phyloP scores from a whole-genome alignment of 768 basidiomycete genomes.

The Kockovaella imperatae region DNA sequence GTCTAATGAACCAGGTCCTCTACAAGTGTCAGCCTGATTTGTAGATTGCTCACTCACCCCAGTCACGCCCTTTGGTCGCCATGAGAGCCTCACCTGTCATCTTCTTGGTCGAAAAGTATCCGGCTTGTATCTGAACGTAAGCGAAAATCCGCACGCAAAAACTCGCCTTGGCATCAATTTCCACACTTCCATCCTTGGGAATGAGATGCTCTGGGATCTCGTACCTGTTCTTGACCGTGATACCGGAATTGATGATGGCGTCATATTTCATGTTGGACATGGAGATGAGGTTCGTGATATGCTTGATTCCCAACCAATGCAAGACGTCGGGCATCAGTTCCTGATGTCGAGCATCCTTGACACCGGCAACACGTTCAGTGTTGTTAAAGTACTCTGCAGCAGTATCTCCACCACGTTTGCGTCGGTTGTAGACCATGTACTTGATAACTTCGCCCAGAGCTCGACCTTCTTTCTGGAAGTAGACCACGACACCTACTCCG shows the following conservation, averaged over 20 bases:
- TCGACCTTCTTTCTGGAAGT: constrained; percentile 90
- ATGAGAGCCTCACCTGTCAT: constrained; percentile 51
- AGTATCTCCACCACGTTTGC: constrained; percentile 86
- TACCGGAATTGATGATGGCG: constrained; percentile 82
- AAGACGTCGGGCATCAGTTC: constrained; percentile 86
- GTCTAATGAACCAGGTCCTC: neutral
- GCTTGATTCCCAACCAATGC: constrained; percentile 86
- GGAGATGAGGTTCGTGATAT: constrained; percentile 75
- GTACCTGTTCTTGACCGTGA: constrained; percentile 66
- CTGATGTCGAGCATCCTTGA: constrained; percentile 46
- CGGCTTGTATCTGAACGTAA: constrained; percentile 54
- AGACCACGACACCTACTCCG: constrained; percentile 86
- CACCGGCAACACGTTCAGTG: constrained; percentile 87
- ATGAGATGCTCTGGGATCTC: constrained; percentile 87
- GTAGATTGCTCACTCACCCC: constrained; percentile 28
- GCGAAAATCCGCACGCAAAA: neutral
- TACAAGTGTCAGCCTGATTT: no score
- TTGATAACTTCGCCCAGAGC: constrained; percentile 89
- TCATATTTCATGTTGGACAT: constrained; percentile 71
- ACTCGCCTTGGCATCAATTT: constrained; percentile 87
- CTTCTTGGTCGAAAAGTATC: constrained; percentile 73
- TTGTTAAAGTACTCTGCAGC: constrained; percentile 91
- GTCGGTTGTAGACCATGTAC: constrained; percentile 90
- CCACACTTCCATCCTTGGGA: constrained; percentile 68
- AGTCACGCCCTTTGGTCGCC: constrained; percentile 32